Evolutionary conservation across 495 filamentous ascomycete genomes (phyloP), one percentile per base, ranked within the genome.

Genomic region (Pseudotulostoma volvatum): DNA sequence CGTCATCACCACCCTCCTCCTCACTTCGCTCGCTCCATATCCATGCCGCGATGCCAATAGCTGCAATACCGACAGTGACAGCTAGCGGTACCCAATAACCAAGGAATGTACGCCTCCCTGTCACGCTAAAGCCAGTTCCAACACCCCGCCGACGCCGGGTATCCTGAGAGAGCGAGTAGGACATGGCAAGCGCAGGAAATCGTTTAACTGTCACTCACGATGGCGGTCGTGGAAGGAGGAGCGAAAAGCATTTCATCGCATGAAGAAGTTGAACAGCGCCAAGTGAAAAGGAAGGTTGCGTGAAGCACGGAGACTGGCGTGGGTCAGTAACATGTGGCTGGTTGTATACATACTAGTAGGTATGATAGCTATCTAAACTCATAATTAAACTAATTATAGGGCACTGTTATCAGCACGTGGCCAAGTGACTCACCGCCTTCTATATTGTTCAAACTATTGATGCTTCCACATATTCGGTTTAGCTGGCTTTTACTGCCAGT

Each of bases 41-140:
- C 87, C 87, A 95, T 16, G 86, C 84, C 18, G 76, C 86, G 37
- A 90, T 62, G 19, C 84, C 83, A 37, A 81, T 70, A 16, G 86
- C 81, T 25, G 86, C 86, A 45, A 87, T 70, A 36, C 84, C 84
- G 25, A 88, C 75, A 31, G 86, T 93, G 42, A 93, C 52, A 36
- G 76, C 77, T 33, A 93, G 61, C 39, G 86, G 86, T 38, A 88
- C 69, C 83, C 84, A 93, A 60, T 87, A 84, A 49, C 78, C 74
- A 52, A 82, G 64, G 37, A 78, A 71, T 38, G 74, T 73, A 48
- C 83, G 77, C 48, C 74, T 67, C 25, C 66, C 60, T n/a, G 61
- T 54, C 45, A 70, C 62, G 58, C 63, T 62, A 59, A 66, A 68
- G 33, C 64, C 61, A 40, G 53, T 50, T 50, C 73, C 68, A 56